phyloP scores from a whole-genome alignment of 352 stramenopile species.

The Phytophthora litchii region DNA sequence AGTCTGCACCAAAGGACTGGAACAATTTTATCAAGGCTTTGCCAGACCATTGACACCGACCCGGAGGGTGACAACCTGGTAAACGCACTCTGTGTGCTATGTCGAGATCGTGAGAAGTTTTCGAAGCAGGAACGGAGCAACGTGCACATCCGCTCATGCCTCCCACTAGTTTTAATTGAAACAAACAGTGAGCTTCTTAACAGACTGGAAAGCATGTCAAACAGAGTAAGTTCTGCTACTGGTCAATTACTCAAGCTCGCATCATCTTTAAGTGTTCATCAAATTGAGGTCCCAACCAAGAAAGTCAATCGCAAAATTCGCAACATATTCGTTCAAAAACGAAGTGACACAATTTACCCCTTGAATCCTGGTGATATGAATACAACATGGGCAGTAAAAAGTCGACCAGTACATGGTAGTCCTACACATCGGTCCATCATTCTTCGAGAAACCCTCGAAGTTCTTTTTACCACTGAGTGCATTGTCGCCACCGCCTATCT shows the following conservation, averaged over 20 bases:
- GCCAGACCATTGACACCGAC: not conserved
- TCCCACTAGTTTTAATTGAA: not conserved
- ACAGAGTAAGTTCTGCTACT: not conserved
- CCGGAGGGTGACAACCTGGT: not conserved
- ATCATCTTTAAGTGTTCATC: slow-evolving; percentile 4
- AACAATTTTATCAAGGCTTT: slow-evolving; percentile 10
- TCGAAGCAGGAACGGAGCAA: not conserved
- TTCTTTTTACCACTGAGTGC: slow-evolving; percentile 40
- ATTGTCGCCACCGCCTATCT: slow-evolving; percentile 40
- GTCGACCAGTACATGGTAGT: not conserved
- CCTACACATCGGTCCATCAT: not conserved
- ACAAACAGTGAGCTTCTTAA: not conserved
- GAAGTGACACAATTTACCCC: slow-evolving; percentile 7
- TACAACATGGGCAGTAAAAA: slow-evolving; percentile 2
- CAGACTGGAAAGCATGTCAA: slow-evolving; percentile 4
- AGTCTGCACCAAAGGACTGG: slow-evolving; percentile 7
- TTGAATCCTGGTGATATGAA: not conserved
- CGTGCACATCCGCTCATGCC: slow-evolving; percentile 7
- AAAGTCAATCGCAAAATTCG: slow-evolving; percentile 2
- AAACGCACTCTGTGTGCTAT: not conserved
- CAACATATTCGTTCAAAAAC: slow-evolving; percentile 10
- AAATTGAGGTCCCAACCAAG: not conserved
- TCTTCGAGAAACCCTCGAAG: slow-evolving; percentile 18
- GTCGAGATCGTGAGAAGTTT: slow-evolving; percentile 9
- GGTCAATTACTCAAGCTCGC: not conserved